Evolutionary conservation across 2,329 filamentous ascomycete species (phyloP), one percentile per base, ranked within the genome.

Genomic region (Drechslerella stenobrocha): DNA sequence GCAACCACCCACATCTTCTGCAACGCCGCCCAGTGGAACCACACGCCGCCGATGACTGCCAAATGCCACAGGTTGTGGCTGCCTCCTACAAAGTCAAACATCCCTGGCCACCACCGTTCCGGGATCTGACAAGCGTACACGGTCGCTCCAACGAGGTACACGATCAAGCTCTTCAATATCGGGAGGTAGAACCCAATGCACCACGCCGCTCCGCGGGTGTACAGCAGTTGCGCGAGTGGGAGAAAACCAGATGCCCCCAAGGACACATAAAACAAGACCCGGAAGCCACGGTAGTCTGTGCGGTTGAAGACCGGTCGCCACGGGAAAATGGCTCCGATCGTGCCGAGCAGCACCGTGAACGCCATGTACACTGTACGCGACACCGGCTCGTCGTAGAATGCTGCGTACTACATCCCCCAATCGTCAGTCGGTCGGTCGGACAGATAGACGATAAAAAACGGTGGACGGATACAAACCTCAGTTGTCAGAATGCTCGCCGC

Each of bases 21-120:
- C 92, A 98, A 96, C 15, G 93, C 93, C 20, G 83, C 82, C 78
- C 97, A 98, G 77, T 98, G 93, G 76, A 96, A 97, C n/a, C 97
- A 77, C 61, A 98, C 98, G 8, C 93, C 93, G 13, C 91, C 90
- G 24, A 98, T 80, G 8, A 98, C 93, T 5, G 93, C 93, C 30
- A 95, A 78, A 77, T 98, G 93, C 93, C 93, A 98, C 63, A 98
- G 85, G 77, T 98, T 98, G 78, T 98, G 93, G 76, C 89, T 95
- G 45, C 90, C 91, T 35, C 93, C 93, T 37, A 95, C 82, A 75
- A 97, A 97, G 77, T 98, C 93, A 73, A 98, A 98, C 75, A 87
- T 84, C 50, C 93, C 93, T 0, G 93, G 93, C 72, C 82, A 87
- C 88, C 90, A 98, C 69, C 91, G 82, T 79, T 98, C 93, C 1